Conservation (phyloP, 306 rosid species). For the Begonia loranthoides region DNA sequence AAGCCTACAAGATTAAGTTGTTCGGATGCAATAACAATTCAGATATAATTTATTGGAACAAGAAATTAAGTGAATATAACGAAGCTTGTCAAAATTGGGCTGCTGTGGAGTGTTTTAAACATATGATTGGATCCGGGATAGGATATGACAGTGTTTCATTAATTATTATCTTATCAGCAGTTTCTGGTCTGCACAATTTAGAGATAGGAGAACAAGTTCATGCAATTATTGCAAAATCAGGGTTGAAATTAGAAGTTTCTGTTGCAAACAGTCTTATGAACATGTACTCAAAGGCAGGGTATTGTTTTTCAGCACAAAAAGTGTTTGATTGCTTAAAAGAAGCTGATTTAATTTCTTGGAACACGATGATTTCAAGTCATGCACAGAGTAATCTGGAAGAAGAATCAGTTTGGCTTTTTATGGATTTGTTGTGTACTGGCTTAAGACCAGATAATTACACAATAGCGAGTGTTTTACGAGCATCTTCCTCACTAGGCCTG, state of each 20-base stretch:
- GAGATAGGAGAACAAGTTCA: constrained; percentile 60
- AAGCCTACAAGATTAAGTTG: constrained; percentile 42
- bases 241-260: constrained; percentile 26
- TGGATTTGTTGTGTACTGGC: constrained; percentile 34
- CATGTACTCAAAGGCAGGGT: constrained; percentile 52
- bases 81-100: constrained; percentile 37
- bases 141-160: constrained; percentile 38
- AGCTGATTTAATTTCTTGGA: constrained; percentile 70
- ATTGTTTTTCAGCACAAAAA: constrained; percentile 21
- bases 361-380: constrained; percentile 64
- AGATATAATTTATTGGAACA: constrained; percentile 49
- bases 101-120: constrained; percentile 38
- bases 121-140: constrained; percentile 29
- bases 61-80: constrained; percentile 30
- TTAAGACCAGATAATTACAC: constrained; percentile 55
- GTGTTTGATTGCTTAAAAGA: constrained; percentile 40
- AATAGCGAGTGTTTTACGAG: constrained; percentile 52
- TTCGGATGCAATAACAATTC: constrained; percentile 22
- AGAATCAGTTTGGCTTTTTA: constrained; percentile 33
- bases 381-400: constrained; percentile 30
- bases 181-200: constrained; percentile 21
- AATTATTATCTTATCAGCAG: constrained; percentile 36
- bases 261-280: constrained; percentile 61
- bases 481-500: constrained; percentile 46
- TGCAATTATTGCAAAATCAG: constrained; percentile 27